Base-by-base conservation (phyloP, 2,329 filamentous ascomycete species). In the Atkinsonella texensis region DNA sequence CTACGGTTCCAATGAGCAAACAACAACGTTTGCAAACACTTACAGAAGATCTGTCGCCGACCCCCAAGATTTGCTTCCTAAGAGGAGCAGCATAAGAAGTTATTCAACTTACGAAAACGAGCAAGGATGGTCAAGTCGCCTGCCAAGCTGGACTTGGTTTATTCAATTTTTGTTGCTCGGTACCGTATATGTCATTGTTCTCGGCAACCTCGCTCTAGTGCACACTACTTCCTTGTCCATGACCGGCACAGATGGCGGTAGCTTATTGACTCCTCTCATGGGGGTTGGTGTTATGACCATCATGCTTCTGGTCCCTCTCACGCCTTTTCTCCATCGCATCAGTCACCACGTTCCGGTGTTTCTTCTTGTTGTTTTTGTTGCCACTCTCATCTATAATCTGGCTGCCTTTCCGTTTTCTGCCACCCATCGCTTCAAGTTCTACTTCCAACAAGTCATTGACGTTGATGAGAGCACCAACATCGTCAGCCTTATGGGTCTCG, bases 121-220 rank as follows among this genome's bases (percentile, higher is more conserved):
- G 63, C 93, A 97, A 66, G 71, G 77, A 13, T 98, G 93, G 93
- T 95, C 89, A 49, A 78, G 78, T 4, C 76, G 76, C 39, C 70
- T 97, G 50, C 88, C 89, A 1, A 80, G 77, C 44, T 96, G 86
- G 85, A 83, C 86, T 17, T 98, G 93, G 93, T 67, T 93, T 42
- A 59, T 95, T 17, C 90, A 98, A 61, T 84, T 96, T 57, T 71
- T 97, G 3, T 63, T 96, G 15, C 71, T 94, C 10, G 86, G 81
- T 0, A 89, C 90, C 0, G 79, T 95, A 49, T 80, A 84, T 46
- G 72, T 95, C 45, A 83, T 93, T 54, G 66, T 97, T 18, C 69
- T 87, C 15, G 87, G 83, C 1, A 89, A 95, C 62, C 74, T 90
- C 28, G 85, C 79, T 1, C 74, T 97, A 3, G 70, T 91, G 12